Conservation (phyloP, 2,329 filamentous ascomycete genomes). For the Neocatenulostroma microsporum region DNA sequence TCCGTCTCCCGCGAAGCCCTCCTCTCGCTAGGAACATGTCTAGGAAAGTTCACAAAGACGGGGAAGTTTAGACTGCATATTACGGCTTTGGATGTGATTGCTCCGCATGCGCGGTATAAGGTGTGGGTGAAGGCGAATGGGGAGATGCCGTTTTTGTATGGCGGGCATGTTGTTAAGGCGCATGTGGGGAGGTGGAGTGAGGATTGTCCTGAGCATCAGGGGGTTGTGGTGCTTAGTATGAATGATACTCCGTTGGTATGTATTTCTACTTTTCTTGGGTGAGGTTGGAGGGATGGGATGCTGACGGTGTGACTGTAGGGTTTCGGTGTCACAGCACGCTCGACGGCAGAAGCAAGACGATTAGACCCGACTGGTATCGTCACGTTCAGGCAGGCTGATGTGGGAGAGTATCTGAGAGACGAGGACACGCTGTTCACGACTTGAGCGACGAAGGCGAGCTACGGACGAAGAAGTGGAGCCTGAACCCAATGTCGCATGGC, state of each 20-base stretch:
- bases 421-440: conserved; percentile 58
- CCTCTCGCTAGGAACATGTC: conserved; percentile 78
- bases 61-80: conserved; percentile 94
- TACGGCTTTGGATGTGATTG: conserved; percentile 81
- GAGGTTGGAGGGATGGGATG: background rate
- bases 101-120: conserved; percentile 89
- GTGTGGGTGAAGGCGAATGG: conserved; percentile 95
- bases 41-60: conserved; percentile 94
- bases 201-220: conserved; percentile 88
- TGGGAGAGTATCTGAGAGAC: conserved; percentile 89
- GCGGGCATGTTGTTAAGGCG: conserved; percentile 77
- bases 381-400: conserved; percentile 85
- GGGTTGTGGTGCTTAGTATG: conserved; percentile 84
- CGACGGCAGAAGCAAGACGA: conserved; percentile 71
- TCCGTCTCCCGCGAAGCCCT: conserved; percentile 75
- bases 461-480: background rate
- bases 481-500: no score
- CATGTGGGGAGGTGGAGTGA: conserved; percentile 79
- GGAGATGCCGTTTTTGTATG: conserved; percentile 96
- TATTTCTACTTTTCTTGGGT: conserved; percentile 6
- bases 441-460: conserved; percentile 18
- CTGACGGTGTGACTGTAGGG: conserved; percentile 51
- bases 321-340: conserved; percentile 85
- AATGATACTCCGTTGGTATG: conserved; percentile 69
- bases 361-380: conserved; percentile 86